A percentile compares a stretch with the other conserved stretches of the same genome.
Evolutionary conservation across 2,329 filamentous ascomycete species (phyloP).

Genomic region (Colletotrichum theobromicola): DNA sequence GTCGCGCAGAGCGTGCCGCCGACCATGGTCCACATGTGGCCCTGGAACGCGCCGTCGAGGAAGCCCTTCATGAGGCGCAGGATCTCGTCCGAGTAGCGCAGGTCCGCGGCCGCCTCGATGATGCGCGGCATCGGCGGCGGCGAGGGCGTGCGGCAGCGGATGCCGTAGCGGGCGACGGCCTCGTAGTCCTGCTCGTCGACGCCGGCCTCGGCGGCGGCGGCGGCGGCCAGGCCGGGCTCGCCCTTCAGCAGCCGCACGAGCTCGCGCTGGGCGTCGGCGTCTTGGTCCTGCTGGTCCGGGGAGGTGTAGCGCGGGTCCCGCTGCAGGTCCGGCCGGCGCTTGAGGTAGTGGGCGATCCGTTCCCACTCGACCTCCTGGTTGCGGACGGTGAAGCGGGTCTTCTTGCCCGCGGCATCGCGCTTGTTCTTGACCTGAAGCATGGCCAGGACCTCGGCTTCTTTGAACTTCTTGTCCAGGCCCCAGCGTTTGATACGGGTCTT

Average conservation of each 20-base stretch:
- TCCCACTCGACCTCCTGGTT: background rate
- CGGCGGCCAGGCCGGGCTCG: background rate
- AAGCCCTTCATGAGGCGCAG: background rate
- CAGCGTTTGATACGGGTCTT: background rate
- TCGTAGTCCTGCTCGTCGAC: background rate
- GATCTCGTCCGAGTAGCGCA: background rate
- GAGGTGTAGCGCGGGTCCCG: background rate
- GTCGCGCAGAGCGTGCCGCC: background rate
- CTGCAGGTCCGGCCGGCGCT: background rate
- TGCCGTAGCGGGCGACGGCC: background rate
- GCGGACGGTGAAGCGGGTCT: background rate
- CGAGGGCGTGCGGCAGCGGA: background rate
- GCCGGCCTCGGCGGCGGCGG: background rate
- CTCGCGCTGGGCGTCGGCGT: background rate
- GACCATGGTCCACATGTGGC: background rate
- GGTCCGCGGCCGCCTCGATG: background rate
- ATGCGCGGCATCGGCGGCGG: background rate
- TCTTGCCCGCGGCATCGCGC: background rate
- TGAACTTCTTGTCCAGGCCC: conserved; percentile 9
- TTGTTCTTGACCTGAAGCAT: background rate
- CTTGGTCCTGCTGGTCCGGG: background rate
- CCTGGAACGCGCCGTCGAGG: background rate
- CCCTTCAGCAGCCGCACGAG: background rate
- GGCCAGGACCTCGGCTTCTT: background rate
- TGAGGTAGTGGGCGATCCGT: background rate